Evolutionary conservation across 129 eudicot species (phyloP).

Genomic region (Flaveria bidentis): DNA sequence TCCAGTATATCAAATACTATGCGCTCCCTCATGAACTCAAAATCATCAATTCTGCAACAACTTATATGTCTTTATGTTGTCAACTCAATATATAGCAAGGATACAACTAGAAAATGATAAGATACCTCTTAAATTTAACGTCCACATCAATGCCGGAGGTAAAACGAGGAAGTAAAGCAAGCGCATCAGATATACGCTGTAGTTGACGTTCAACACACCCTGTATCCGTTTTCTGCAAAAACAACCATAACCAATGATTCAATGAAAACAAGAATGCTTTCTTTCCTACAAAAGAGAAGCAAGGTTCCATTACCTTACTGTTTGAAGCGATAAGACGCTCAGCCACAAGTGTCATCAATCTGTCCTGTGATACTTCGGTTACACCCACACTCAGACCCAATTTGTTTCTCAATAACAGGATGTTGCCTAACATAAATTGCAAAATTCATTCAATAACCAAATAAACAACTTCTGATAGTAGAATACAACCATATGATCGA

Average conservation of each 20-base stretch:
- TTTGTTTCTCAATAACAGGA: constrained; percentile 68
- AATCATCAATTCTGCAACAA: constrained; percentile 73
- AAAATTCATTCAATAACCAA: constrained; percentile 16
- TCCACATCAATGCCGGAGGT: constrained; percentile 85
- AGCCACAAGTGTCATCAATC: constrained; percentile 77
- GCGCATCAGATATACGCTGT: constrained; percentile 74
- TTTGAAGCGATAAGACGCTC: constrained; percentile 72
- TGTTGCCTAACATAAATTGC: constrained; percentile 59
- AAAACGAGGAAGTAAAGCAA: constrained; percentile 85
- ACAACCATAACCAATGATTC: constrained; percentile 8
- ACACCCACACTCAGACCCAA: constrained; percentile 64
- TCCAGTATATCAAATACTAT: constrained; percentile 82
- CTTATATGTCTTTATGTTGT: not conserved
- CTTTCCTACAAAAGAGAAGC: constrained; percentile 1
- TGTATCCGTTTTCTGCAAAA: constrained; percentile 74
- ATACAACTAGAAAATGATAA: constrained; percentile 11
- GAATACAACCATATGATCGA: constrained; percentile 6
- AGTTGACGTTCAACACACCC: constrained; percentile 76
- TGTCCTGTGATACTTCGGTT: constrained; percentile 75
- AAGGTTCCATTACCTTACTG: constrained; percentile 55
- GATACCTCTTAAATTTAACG: constrained; percentile 68
- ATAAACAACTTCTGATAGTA: not conserved
- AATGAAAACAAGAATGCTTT: not conserved
- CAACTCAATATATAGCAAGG: not conserved
- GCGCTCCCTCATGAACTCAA: constrained; percentile 81